phyloP scores from a whole-genome alignment of 140 eudicot genomes.

The Flaveria floridana region DNA sequence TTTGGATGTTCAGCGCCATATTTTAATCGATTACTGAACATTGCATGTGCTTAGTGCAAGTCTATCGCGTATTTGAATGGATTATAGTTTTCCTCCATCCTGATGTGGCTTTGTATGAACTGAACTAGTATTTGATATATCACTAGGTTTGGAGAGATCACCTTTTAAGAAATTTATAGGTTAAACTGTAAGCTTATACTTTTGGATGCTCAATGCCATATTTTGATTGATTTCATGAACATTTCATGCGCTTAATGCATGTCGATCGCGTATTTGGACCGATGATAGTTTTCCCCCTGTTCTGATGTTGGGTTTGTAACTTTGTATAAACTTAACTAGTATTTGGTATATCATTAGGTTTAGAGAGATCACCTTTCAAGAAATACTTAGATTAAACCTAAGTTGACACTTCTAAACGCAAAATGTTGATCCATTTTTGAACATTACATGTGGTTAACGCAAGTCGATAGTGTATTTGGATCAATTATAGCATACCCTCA shows the following conservation, averaged over 20 bases:
- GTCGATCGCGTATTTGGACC: neutral
- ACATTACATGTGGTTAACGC: no score
- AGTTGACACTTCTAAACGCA: no score
- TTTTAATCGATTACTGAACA: neutral
- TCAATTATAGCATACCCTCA: neutral
- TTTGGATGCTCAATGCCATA: neutral
- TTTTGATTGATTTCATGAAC: neutral
- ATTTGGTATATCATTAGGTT: conserved; percentile 37
- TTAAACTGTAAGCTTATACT: neutral
- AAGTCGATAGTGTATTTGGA: neutral
- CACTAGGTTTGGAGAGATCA: no score
- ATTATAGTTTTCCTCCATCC: neutral
- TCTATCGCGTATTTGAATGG: neutral
- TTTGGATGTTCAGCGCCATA: neutral
- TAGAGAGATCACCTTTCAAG: conserved; percentile 79
- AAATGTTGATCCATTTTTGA: neutral
- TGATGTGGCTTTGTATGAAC: conserved; percentile 19
- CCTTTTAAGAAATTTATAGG: neutral
- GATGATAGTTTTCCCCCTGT: neutral
- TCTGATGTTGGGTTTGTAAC: neutral
- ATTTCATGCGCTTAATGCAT: no score
- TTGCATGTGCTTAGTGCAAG: no score
- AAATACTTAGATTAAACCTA: neutral
- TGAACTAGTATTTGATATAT: neutral
- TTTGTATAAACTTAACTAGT: neutral